Evolutionary conservation across 2,329 filamentous ascomycete genomes (phyloP), one percentile per base, ranked within the genome.

Genomic region (Polytolypa hystricis): DNA sequence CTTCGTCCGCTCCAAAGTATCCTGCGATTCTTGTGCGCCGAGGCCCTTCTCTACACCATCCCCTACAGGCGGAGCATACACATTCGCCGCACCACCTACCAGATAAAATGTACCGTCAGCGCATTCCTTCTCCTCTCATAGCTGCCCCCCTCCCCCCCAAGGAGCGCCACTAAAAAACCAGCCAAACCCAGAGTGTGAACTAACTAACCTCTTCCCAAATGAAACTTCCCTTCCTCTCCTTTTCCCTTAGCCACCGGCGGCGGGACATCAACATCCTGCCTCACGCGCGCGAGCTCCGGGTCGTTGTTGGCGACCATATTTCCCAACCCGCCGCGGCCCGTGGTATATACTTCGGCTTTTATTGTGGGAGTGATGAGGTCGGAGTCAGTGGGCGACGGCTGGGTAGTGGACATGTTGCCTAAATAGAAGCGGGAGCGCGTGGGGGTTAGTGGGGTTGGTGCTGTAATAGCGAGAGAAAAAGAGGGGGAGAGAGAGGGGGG

Each of bases 301-400:
- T 65, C 76, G 28, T 69, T 63, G 44, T 75, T 76, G 54, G 80
- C 79, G 32, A 81, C 77, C 81, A 94, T 93, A 66, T 93, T 94
- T 42, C 86, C 86, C 4, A 74, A 79, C 42, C 87, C 87, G 38
- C 87, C 87, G 35, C 87, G 82, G 39, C 87, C 87, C 3, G 87
- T 95, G 14, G 87, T 94, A 54, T 89, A 86, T 46, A 84, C 69
- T n/a, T 81, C 65, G 31, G 74, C 74, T 65, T 93, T 94, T 55
- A 96, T 74, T 9, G 76, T 81, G 1, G 87, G 87, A 1, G 86
- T 94, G 51, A 79, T 66, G 44, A 93, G 75, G 52, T 89, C 82
- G 45, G 73, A 64, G 34, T 75, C 65, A 19, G 66, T 61, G 30
- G 76, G 51, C 30, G 54, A 46, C 44, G 65, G 23, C 10, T 30